Percentiles rank a stretch among this genome's conserved stretches.
Conservation (phyloP, 192 early-diverging fungal genomes). For the Coemansia sp. region DNA sequence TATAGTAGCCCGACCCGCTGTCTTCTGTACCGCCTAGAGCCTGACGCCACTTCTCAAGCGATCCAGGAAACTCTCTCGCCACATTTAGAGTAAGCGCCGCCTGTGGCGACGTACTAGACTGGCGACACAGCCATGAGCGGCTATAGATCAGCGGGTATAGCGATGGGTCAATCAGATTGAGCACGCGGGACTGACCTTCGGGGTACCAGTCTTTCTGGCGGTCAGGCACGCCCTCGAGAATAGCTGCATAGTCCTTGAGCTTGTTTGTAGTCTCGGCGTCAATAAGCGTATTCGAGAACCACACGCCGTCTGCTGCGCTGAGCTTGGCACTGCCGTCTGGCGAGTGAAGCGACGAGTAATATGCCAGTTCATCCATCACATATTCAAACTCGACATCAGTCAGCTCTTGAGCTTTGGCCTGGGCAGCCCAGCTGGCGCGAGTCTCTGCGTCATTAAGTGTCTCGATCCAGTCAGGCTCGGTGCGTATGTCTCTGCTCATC, state of each 20-base stretch:
- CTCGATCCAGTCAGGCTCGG: slow-evolving; percentile 32
- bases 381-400: slow-evolving; percentile 18
- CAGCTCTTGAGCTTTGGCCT: slow-evolving; percentile 7
- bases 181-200: slow-evolving; percentile 44
- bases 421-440: neutral
- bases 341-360: slow-evolving; percentile 16
- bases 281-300: too few relatives aligned
- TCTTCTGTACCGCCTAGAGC: neutral
- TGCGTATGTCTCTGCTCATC: slow-evolving; percentile 24
- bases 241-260: too few relatives aligned
- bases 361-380: slow-evolving; percentile 30
- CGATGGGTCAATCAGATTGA: slow-evolving; percentile 47
- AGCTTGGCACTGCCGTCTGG: neutral
- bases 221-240: too few relatives aligned
- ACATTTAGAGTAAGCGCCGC: neutral
- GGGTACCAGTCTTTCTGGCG: slow-evolving; percentile 30
- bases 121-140: neutral
- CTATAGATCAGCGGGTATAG: slow-evolving; percentile 30
- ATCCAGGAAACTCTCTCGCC: neutral
- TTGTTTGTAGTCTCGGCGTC: too few relatives aligned
- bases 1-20: neutral
- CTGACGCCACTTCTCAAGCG: neutral
- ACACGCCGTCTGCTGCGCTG: slow-evolving; percentile 10
- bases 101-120: neutral
- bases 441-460: slow-evolving; percentile 12